Conservation (phyloP, 2,329 filamentous ascomycete genomes). For the Bipolaris oryzae region DNA sequence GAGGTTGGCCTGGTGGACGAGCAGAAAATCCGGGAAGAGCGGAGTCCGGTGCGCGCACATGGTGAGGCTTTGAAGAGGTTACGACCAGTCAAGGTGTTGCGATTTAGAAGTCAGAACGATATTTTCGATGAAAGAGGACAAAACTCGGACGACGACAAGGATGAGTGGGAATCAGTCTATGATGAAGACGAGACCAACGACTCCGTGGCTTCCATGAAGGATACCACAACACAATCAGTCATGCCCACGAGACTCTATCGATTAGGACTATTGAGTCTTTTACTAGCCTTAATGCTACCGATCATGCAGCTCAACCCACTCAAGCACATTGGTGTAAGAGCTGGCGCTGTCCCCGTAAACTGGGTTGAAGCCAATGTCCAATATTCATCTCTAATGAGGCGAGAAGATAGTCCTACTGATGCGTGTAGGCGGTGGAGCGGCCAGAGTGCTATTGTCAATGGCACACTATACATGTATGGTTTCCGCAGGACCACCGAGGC, state of each 20-base stretch:
- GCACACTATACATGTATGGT: constrained; percentile 77
- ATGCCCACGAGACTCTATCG: constrained; percentile 35
- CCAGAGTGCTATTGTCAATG: constrained; percentile 69
- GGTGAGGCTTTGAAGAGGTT: constrained; percentile 28
- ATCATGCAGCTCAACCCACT: constrained; percentile 39
- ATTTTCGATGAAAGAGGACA: constrained; percentile 28
- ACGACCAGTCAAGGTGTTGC: constrained; percentile 36
- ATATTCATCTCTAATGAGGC: constrained; percentile 25
- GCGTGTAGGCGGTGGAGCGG: constrained; percentile 48
- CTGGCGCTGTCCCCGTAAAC: constrained; percentile 31
- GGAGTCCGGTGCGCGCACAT: constrained; percentile 36
- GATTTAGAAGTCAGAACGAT: constrained; percentile 42
- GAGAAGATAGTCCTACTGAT: constrained; percentile 42
- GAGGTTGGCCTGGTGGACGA: constrained; percentile 48
- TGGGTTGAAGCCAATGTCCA: constrained; percentile 25
- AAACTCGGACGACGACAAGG: constrained; percentile 18
- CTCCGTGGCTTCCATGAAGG: constrained; percentile 1
- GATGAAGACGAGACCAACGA: constrained; percentile 32
- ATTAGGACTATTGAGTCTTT: constrained; percentile 35
- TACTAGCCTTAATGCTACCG: constrained; percentile 44
- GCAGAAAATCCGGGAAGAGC: constrained; percentile 35
- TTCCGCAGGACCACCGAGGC: constrained; percentile 66
- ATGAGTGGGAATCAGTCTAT: constrained; percentile 37
- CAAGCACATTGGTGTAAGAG: constrained; percentile 34
- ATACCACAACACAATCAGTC: constrained; percentile 9